Percentiles rank a stretch among this genome's conserved stretches.
phyloP scores from a whole-genome alignment of 2,329 filamentous ascomycete species.

The Cercospora zeae-maydis region DNA sequence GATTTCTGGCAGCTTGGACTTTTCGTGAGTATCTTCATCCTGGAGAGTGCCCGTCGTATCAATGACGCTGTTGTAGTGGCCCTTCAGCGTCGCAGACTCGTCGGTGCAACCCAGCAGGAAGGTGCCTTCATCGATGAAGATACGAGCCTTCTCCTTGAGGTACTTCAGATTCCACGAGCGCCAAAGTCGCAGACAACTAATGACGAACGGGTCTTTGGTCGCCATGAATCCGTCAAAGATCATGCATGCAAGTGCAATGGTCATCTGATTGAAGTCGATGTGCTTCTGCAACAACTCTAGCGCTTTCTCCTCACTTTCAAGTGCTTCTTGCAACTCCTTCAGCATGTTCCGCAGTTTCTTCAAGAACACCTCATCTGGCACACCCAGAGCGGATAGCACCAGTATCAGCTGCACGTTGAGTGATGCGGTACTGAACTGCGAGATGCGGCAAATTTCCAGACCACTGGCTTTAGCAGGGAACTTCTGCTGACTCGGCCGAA shows the following conservation, averaged over 20 bases:
- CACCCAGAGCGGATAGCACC: slow-evolving; percentile 74
- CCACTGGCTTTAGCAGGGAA: slow-evolving; percentile 68
- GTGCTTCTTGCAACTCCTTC: slow-evolving; percentile 63
- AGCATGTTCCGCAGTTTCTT: slow-evolving; percentile 66
- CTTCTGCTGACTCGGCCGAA: slow-evolving; percentile 83
- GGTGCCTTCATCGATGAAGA: slow-evolving; percentile 75
- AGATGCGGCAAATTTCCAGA: slow-evolving; percentile 81
- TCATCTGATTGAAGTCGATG: slow-evolving; percentile 81
- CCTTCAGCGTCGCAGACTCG: slow-evolving; percentile 71
- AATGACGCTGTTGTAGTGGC: slow-evolving; percentile 54
- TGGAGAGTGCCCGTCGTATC: slow-evolving; percentile 26
- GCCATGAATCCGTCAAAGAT: slow-evolving; percentile 76
- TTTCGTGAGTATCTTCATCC: slow-evolving; percentile 39
- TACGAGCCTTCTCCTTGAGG: slow-evolving; percentile 87
- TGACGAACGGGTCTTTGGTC: slow-evolving; percentile 72
- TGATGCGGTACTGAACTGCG: slow-evolving; percentile 70
- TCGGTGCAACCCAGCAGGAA: slow-evolving; percentile 87
- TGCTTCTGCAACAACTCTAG: slow-evolving; percentile 66
- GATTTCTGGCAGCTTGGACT: slow-evolving; percentile 66
- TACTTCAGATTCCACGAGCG: slow-evolving; percentile 82
- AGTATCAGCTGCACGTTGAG: slow-evolving; percentile 88
- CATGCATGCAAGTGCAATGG: slow-evolving; percentile 69
- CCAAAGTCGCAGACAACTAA: slow-evolving; percentile 78
- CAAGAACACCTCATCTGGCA: slow-evolving; percentile 64
- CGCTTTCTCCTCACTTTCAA: slow-evolving; percentile 63